phyloP scores from a whole-genome alignment of 2,329 filamentous ascomycete genomes.

The Aspergillus luchuensis region DNA sequence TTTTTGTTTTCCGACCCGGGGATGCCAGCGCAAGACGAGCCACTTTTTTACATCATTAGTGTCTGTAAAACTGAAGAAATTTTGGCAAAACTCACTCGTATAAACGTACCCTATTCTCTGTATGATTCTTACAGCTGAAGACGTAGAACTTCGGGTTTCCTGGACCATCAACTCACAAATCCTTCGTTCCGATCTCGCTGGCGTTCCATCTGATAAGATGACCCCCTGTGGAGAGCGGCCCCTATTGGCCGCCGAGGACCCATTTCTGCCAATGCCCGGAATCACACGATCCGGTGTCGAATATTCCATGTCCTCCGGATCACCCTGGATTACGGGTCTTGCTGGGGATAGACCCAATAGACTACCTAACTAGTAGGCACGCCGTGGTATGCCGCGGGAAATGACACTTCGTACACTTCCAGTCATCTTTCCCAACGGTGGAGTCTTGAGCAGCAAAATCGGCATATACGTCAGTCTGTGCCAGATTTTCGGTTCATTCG shows the following conservation, averaged over 20 bases:
- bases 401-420: neutral
- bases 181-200: neutral
- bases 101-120: no score
- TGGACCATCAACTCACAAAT: neutral
- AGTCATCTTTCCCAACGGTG: neutral
- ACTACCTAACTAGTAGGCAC: neutral
- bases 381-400: neutral
- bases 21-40: no score
- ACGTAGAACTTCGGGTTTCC: neutral
- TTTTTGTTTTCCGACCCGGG: no score
- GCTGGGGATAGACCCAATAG: neutral
- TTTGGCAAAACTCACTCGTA: no score
- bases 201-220: conserved; percentile 10
- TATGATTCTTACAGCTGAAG: neutral
- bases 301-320: neutral
- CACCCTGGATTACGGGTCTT: neutral
- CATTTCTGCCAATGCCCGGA: conserved; percentile 3
- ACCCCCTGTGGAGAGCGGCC: neutral
- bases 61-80: no score
- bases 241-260: neutral
- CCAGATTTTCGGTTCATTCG: neutral
- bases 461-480: neutral
- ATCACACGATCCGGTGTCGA: conserved; percentile 2
- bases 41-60: no score
- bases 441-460: neutral